Conservation (phyloP, 495 filamentous ascomycete genomes). For the Eremomyces bilateralis region DNA sequence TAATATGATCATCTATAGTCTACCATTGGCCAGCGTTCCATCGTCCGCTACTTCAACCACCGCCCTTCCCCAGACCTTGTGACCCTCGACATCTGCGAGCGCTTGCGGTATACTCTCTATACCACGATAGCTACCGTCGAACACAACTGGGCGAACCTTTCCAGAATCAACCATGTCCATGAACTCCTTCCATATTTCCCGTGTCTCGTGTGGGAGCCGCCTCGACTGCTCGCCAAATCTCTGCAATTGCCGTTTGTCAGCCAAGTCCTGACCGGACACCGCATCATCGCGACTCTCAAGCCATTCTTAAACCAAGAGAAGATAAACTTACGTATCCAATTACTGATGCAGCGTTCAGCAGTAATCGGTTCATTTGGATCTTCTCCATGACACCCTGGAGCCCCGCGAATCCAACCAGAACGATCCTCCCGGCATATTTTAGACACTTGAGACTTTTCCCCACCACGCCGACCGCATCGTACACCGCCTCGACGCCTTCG, state of each 20-base stretch:
- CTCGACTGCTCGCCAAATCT: conserved; percentile 19
- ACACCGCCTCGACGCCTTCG: conserved; percentile 11
- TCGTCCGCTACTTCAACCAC: conserved; percentile 13
- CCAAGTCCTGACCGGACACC: not conserved
- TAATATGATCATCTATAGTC: conserved; percentile 1
- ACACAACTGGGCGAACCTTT: conserved; percentile 15
- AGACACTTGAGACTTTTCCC: conserved; percentile 11
- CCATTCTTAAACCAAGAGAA: not conserved
- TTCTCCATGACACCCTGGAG: conserved; percentile 18
- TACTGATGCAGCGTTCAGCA: conserved; percentile 14
- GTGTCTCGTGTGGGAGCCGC: conserved; percentile 10
- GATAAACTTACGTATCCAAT: conserved; percentile 18
- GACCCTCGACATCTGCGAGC: conserved; percentile 10
- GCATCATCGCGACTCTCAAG: too few relatives aligned
- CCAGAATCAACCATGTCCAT: conserved; percentile 13
- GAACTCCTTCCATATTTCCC: conserved; percentile 17
- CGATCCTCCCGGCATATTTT: conserved; percentile 13
- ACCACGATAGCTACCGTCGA: conserved; percentile 12
- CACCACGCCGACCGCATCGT: conserved; percentile 10
- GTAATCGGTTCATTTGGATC: conserved; percentile 15
- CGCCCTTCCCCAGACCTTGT: conserved; percentile 15
- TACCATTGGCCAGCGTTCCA: conserved; percentile 1
- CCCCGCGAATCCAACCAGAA: conserved; percentile 18
- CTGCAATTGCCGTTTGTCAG: not conserved
- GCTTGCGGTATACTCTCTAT: conserved; percentile 12